Evolutionary conservation across 192 early-diverging fungal species (phyloP), one percentile per base, ranked within the genome.

Genomic region (Diversispora epigaea): DNA sequence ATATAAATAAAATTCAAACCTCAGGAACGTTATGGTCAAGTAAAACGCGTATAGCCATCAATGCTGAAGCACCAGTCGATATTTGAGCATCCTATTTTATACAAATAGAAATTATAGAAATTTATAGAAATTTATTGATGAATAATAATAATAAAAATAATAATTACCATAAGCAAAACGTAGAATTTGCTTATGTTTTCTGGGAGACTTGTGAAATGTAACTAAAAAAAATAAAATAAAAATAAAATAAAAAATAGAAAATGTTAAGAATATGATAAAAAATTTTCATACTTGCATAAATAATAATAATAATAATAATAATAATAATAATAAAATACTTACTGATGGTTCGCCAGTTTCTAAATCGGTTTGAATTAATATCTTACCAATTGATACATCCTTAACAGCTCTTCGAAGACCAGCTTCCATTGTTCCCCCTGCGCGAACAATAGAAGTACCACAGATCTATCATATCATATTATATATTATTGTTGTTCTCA

Each of bases 41-140:
- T 67, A 97, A 84, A 44, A 97, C 93, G 47, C 95, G 89, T 50
- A 98, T 93, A 15, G 96, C 95, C 96, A 98, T 98, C 84, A 98
- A 76, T 4, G 94, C 95, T 6, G 93, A 93, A 6, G 95, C 95
- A 44, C 96, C 96, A 9, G 94, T 96, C 4, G 92, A 92, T 14
- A 95, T 87, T 49, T 92, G 91, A n/a, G 94, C 91, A 81, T 98
- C 95, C 86, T 85, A 32, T 32, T 32, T 32, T 32, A 32, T 32
- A 32, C 25, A 32, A 32, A 32, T 32, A 32, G 25, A 32, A 32
- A 32, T 32, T 32, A 32, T 32, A 32, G 25, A 32, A 32, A 32
- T 32, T 32, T n/a, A n/a, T 32, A 32, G 25, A 32, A 32, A 32
- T 32, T 32, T 32, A 32, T 32, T 32, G 25, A 32, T 32, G 2